Evolutionary conservation across 345 rosid genomes (phyloP).

Genomic region (Odontarrhena argentea): DNA sequence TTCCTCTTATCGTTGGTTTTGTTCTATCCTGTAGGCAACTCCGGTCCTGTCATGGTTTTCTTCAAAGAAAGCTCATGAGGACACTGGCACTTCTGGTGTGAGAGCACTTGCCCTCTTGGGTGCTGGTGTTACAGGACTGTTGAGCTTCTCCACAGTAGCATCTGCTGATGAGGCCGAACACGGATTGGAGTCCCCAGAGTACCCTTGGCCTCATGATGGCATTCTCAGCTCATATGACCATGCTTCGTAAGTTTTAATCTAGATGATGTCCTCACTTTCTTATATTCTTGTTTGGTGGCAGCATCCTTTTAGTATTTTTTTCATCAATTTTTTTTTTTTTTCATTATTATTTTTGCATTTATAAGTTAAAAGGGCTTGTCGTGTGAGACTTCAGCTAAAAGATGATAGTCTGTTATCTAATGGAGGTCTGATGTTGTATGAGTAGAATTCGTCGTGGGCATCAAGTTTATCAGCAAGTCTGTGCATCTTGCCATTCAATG

Average conservation of each 20-base stretch:
- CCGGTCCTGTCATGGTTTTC: slow-evolving; percentile 57
- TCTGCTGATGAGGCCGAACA: slow-evolving; percentile 99
- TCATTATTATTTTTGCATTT: background rate
- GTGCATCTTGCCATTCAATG: slow-evolving; percentile 99
- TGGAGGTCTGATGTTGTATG: slow-evolving; percentile 37
- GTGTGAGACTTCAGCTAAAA: background rate
- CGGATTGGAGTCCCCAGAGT: slow-evolving; percentile 75
- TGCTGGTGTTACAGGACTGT: slow-evolving; percentile 86
- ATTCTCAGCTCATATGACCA: slow-evolving; percentile 98
- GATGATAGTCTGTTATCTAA: background rate
- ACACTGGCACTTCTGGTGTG: slow-evolving; percentile 56
- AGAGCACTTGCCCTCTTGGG: slow-evolving; percentile 77
- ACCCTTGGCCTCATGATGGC: slow-evolving; percentile 99
- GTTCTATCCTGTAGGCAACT: slow-evolving; percentile 52
- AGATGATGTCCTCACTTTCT: background rate
- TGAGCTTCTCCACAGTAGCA: slow-evolving; percentile 74
- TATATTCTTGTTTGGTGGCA: background rate
- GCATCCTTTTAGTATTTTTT: background rate
- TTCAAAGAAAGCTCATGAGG: slow-evolving; percentile 69
- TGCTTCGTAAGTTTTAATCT: slow-evolving; percentile 77
- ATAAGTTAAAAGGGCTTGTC: background rate
- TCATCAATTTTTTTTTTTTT: background rate
- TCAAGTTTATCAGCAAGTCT: slow-evolving; percentile 95
- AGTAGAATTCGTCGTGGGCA: slow-evolving; percentile 98
- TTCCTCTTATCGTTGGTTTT: slow-evolving; percentile 28